phyloP scores from a whole-genome alignment of 306 rosid species.

The Gynostemma pentaphyllum region DNA sequence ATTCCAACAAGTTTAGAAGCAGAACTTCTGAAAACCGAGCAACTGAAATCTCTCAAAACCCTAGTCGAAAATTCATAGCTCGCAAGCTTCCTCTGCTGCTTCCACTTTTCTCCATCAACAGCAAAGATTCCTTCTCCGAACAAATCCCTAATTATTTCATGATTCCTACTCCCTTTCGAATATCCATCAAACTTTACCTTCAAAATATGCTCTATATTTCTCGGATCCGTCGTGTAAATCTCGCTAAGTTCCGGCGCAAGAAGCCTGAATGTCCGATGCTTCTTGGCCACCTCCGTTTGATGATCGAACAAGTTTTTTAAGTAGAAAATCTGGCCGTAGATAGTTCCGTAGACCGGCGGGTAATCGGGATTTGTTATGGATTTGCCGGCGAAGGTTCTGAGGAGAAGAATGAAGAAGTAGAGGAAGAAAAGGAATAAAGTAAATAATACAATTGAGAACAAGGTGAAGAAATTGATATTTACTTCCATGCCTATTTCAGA shows the following conservation, averaged over 20 bases:
- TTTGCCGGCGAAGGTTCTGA: conserved; percentile 30
- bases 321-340: conserved; percentile 32
- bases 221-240: conserved; percentile 31
- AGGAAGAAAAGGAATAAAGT: conserved; percentile 17
- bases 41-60: conserved; percentile 57
- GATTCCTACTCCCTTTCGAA: conserved; percentile 33
- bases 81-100: conserved; percentile 57
- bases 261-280: conserved; percentile 31
- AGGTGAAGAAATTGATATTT: conserved; percentile 27
- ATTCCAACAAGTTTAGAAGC: conserved; percentile 40
- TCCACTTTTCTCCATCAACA: conserved; percentile 66
- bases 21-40: conserved; percentile 35
- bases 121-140: conserved; percentile 57
- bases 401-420: conserved; percentile 17
- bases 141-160: conserved; percentile 27
- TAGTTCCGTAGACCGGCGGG: conserved; percentile 55
- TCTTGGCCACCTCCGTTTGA: conserved; percentile 27
- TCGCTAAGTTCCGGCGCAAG: conserved; percentile 27
- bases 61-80: conserved; percentile 62
- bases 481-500: not conserved
- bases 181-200: conserved; percentile 35
- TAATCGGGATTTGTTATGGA: conserved; percentile 35
- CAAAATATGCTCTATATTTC: conserved; percentile 45
- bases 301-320: conserved; percentile 34
- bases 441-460: conserved; percentile 23